Conservation (phyloP, 169 alveolate genomes). For the Cryptosporidium ubiquitum region DNA sequence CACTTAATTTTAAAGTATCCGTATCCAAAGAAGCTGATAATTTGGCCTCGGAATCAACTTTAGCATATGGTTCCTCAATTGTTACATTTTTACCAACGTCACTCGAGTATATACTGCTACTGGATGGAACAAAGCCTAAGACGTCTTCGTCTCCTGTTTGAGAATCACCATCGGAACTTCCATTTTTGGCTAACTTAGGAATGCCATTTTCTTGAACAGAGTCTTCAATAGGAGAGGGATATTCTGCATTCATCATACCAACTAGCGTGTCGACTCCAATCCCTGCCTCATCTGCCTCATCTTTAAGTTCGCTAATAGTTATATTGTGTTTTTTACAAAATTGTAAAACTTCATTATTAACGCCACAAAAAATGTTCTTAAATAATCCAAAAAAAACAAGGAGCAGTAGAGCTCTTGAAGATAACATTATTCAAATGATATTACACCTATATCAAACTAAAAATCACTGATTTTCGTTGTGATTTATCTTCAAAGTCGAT, state of each 20-base stretch:
- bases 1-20: neutral
- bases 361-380: neutral
- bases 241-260: constrained; percentile 17
- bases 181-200: neutral
- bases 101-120: neutral
- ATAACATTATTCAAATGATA: constrained; percentile 1
- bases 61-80: neutral
- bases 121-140: constrained; percentile 32
- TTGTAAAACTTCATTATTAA: neutral
- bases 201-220: neutral
- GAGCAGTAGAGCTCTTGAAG: neutral
- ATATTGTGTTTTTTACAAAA: constrained; percentile 25
- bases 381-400: neutral
- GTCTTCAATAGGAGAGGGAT: neutral
- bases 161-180: neutral
- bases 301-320: constrained; percentile 15
- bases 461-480: neutral
- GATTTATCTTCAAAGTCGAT: neutral
- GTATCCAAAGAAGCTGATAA: constrained; percentile 1
- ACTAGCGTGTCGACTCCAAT: neutral
- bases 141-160: constrained; percentile 20
- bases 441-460: neutral
- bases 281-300: constrained; percentile 39
- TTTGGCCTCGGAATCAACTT: neutral
- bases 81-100: neutral